phyloP scores from a whole-genome alignment of 495 filamentous ascomycete species.

The Penicillium nucicola region DNA sequence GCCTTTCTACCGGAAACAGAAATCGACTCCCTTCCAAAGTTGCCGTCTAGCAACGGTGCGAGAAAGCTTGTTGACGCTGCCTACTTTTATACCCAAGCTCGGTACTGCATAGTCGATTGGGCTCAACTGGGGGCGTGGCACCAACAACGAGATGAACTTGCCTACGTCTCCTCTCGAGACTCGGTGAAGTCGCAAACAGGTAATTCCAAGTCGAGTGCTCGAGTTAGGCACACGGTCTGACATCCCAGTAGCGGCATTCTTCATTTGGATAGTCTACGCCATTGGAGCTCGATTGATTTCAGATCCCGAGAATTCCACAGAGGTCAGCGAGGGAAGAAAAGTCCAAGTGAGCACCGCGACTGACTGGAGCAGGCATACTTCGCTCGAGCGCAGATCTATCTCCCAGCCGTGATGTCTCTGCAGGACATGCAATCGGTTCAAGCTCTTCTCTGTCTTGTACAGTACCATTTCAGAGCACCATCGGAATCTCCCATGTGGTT shows the following conservation, averaged over 20 bases:
- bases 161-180: not conserved
- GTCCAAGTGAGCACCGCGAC: too few relatives aligned
- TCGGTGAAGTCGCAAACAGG: conserved; percentile 6
- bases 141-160: not conserved
- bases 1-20: not conserved
- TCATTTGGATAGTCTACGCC: conserved; percentile 13
- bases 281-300: conserved; percentile 12
- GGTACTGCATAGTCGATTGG: conserved; percentile 13
- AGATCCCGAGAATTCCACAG: conserved; percentile 5
- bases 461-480: conserved; percentile 12
- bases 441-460: conserved; percentile 8
- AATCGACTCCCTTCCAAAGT: not conserved
- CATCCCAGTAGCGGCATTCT: conserved; percentile 2
- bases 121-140: conserved; percentile 8
- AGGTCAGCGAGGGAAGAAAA: too few relatives aligned
- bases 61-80: conserved; percentile 6
- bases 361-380: conserved; percentile 13
- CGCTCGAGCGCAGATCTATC: conserved; percentile 6
- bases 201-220: not conserved
- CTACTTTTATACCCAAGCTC: conserved; percentile 11
- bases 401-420: conserved; percentile 4
- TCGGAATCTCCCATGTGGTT: not conserved
- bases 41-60: conserved; percentile 5
- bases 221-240: not conserved
- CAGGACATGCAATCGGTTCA: conserved; percentile 9